Base-by-base conservation (phyloP, 805 yeast genomes). In the Schwanniomyces pseudopolymorphus region DNA sequence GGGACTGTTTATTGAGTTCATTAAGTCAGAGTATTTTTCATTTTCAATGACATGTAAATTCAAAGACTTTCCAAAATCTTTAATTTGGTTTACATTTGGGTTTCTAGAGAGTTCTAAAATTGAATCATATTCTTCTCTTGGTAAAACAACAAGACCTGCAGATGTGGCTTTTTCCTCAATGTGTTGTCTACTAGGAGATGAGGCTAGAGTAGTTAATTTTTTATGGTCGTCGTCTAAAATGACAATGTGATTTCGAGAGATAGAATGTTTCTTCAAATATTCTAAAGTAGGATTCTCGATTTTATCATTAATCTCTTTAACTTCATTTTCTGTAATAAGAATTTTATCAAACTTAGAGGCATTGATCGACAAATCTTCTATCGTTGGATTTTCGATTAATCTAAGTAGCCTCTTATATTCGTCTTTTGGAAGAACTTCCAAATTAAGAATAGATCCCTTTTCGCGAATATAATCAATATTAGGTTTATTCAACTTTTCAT, bases 11-110 rank as follows among this genome's bases (percentile, higher is more conserved):
- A 44, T 54, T 25, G 21, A 35, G 26, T 17, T 43, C 39, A 2
- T 47, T 39, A 44, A 45, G n/a, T 46, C 43, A 5, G 40, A 47
- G 26, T 49, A 56, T 22, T 57, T 63, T 2, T 46, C 49, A n/a
- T 44, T 47, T 13, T 55, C 45, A 5, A 69, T 14, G 5, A 58
- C 43, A 5, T 41, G 50, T 33, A 55, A 53, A 5, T 57, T 60
- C 5, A 49, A 38, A 2, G 19, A 8, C 8, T 43, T 46, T 2
- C 68, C 69, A 20, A 51, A 57, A 8, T 47, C 31, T 3, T 40
- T 45, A 14, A 68, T 36, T 28, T 56, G 58, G 1, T 59, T 63
- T 1, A 56, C 14, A 10, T 47, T 36, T 5, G 72, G 72, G 4
- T 57, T 54, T n/a, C 21, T 38, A 13, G 40, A 38, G 6, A 5